phyloP scores from a whole-genome alignment of 2,329 filamentous ascomycete species.

The Neofusicoccum kwambonambiense region DNA sequence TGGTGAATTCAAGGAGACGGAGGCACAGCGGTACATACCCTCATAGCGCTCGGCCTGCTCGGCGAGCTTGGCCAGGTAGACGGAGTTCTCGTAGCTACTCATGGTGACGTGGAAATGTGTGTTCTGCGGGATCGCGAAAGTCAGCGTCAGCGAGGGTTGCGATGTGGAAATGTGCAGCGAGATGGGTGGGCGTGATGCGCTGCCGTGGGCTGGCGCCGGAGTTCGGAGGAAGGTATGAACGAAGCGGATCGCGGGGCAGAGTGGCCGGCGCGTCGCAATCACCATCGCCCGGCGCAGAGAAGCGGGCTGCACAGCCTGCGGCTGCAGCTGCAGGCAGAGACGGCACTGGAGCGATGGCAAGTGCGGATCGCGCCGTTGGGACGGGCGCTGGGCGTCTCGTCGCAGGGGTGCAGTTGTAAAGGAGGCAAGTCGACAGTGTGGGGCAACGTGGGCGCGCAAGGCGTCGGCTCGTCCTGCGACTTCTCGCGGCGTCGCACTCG shows the following conservation, averaged over 20 bases:
- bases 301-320: slow-evolving; percentile 21
- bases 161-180: neutral
- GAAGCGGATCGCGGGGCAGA: slow-evolving; percentile 16
- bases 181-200: neutral
- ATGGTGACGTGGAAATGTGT: slow-evolving; percentile 16
- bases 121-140: slow-evolving; percentile 2
- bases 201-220: slow-evolving; percentile 6
- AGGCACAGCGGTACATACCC: slow-evolving; percentile 56
- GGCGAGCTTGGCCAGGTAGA: slow-evolving; percentile 96
- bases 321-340: slow-evolving; percentile 23
- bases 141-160: neutral
- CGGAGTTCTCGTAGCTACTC: slow-evolving; percentile 19
- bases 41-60: slow-evolving; percentile 99
- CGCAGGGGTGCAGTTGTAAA: slow-evolving; percentile 30
- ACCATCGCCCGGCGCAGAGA: slow-evolving; percentile 22
- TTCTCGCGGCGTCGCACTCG: slow-evolving; percentile 3
- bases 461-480: neutral
- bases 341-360: neutral
- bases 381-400: slow-evolving; percentile 15
- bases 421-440: slow-evolving; percentile 21
- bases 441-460: slow-evolving; percentile 15
- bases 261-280: slow-evolving; percentile 9
- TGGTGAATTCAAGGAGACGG: slow-evolving; percentile 20
- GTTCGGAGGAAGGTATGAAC: slow-evolving; percentile 16
- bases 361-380: slow-evolving; percentile 10